Evolutionary conservation across 1,284 basidiomycete genomes (phyloP).

Genomic region (Cystobasidiaceae sp.): DNA sequence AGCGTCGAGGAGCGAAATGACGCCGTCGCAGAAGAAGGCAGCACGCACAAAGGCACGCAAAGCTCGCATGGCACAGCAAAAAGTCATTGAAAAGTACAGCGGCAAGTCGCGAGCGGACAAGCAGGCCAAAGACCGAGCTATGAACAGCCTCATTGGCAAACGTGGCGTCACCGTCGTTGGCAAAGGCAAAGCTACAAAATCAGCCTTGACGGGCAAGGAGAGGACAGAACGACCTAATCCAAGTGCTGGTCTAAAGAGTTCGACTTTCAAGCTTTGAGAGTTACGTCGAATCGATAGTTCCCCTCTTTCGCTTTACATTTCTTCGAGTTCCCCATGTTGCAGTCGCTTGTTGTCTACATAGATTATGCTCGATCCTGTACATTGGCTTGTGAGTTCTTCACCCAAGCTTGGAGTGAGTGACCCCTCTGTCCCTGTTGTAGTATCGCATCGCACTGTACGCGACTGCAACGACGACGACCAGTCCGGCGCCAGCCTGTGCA

Average conservation of each 20-base stretch:
- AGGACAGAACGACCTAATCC: neutral
- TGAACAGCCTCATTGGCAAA: slow-evolving; percentile 37
- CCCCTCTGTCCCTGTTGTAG: slow-evolving; percentile 16
- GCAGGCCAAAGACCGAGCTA: slow-evolving; percentile 50
- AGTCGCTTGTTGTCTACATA: neutral
- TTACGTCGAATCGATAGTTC: too few relatives aligned
- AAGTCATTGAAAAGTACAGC: slow-evolving; percentile 59
- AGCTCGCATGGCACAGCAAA: slow-evolving; percentile 64
- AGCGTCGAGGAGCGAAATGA: slow-evolving; percentile 69
- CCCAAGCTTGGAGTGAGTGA: neutral
- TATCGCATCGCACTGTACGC: slow-evolving; percentile 15
- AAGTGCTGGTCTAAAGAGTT: neutral
- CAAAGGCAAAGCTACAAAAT: slow-evolving; percentile 35
- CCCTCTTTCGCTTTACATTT: too few relatives aligned
- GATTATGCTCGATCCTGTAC: neutral
- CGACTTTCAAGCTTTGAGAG: slow-evolving; percentile 27
- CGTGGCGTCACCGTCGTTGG: slow-evolving; percentile 43
- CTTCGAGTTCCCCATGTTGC: too few relatives aligned
- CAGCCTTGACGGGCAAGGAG: slow-evolving; percentile 22
- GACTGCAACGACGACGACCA: slow-evolving; percentile 14
- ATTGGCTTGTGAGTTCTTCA: neutral
- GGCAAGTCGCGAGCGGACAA: slow-evolving; percentile 61
- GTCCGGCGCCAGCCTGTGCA: slow-evolving; percentile 16
- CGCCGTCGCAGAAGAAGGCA: slow-evolving; percentile 74
- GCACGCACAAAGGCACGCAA: slow-evolving; percentile 69